Base-by-base conservation (phyloP, 495 filamentous ascomycete species). In the Podospora bellae-mahoneyi region DNA sequence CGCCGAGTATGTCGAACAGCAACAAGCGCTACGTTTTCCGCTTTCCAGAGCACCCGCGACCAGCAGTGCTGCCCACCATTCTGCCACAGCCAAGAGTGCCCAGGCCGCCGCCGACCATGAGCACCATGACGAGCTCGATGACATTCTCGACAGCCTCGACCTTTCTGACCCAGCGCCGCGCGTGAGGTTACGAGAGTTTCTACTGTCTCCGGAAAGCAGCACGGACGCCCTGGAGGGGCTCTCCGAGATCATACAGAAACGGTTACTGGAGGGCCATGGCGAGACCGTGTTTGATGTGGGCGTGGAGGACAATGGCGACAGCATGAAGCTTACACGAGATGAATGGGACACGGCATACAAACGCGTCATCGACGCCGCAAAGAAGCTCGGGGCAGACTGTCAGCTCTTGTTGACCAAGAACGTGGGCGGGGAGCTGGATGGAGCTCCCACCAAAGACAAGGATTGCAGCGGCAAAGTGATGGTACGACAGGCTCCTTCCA, bases 1-100 rank as follows among this genome's bases (percentile, higher is more conserved):
- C 75, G 93, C 96, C 76, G 95, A 98, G 78, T 98, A 97, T 72
- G 96, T 97, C 67, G 93, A 97, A 77, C 89, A 94, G 79, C 93
- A 99, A 77, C 94, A 97, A 78, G 85, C 87, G 4, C 76, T 89
- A 71, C 81, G 88, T 26, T 82, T 86, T 77, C 78, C 85, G 54
- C 72, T 69, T 18, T 75, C 77, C 53, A 80, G 80, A 62, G 62
- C 55, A 39, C 63, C 76, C 13, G 44, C 78, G 6, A 44, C 77
- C 66, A 58, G 55, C 66, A 58, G 55, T 58, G 64, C 71, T 69
- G 59, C 62, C 13, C 39, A 16, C 84, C 39, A 16, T 84, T 89
- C 75, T n/a, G 28, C 69, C 86, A 92, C 48, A 87, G 92, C 79
- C 74, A 70, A 68, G 20, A 53, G 60, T 55, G 55, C 65, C 20